phyloP scores from a whole-genome alignment of 169 alveolate species.

The Theileria annulata region DNA sequence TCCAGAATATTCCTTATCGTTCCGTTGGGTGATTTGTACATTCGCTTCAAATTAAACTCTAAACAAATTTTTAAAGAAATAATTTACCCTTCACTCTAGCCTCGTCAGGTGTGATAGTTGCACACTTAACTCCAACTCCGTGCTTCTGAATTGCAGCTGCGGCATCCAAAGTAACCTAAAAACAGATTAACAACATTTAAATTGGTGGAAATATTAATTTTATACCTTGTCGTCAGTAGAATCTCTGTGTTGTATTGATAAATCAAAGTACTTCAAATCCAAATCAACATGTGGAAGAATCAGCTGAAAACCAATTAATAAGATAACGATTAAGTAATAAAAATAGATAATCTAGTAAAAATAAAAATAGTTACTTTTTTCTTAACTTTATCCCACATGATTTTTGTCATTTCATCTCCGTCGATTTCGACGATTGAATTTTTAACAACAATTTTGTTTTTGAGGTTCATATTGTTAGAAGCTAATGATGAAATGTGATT shows the following conservation, averaged over 20 bases:
- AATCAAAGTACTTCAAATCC: slow-evolving; percentile 88
- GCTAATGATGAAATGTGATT: slow-evolving; percentile 1
- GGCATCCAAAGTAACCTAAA: slow-evolving; percentile 91
- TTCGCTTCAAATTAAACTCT: slow-evolving; percentile 89
- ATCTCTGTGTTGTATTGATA: slow-evolving; percentile 88
- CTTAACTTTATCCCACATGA: slow-evolving; percentile 90
- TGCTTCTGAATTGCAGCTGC: slow-evolving; percentile 89
- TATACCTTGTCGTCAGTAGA: slow-evolving; percentile 84
- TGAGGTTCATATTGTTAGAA: slow-evolving; percentile 9
- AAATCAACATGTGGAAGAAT: slow-evolving; percentile 90
- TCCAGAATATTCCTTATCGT: slow-evolving; percentile 91
- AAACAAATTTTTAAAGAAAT: background rate
- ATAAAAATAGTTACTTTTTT: slow-evolving; percentile 67
- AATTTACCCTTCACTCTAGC: slow-evolving; percentile 84
- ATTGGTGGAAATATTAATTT: background rate
- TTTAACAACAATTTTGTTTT: slow-evolving; percentile 73
- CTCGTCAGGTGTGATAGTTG: slow-evolving; percentile 96
- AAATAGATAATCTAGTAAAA: background rate
- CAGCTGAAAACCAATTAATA: slow-evolving; percentile 50
- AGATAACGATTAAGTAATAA: background rate
- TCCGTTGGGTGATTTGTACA: slow-evolving; percentile 96
- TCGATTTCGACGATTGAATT: slow-evolving; percentile 93
- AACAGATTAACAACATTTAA: background rate
- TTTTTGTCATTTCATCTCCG: slow-evolving; percentile 95
- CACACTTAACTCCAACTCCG: slow-evolving; percentile 93